A percentile compares a stretch with the other conserved stretches of the same genome.
Conservation (phyloP, 2,329 filamentous ascomycete species). For the Hypoxylon sp. region DNA sequence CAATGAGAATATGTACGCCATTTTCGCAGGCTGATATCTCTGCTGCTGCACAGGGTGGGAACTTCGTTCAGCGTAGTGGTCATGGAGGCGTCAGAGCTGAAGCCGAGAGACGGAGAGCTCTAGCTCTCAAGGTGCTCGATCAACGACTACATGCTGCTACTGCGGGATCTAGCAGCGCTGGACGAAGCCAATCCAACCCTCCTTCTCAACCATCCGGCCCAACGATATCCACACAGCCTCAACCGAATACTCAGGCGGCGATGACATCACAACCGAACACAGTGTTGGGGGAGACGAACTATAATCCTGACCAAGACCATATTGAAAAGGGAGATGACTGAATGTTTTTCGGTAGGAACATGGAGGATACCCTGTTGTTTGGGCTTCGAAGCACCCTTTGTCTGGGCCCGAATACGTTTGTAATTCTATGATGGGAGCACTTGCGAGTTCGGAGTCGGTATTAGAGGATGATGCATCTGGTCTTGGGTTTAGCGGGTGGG, state of each 20-base stretch:
- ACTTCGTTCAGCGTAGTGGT: conserved; percentile 68
- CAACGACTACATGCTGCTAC: conserved; percentile 91
- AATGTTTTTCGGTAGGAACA: conserved; percentile 17
- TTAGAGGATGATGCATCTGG: conserved; percentile 41
- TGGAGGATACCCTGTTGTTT: conserved; percentile 9
- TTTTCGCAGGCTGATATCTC: conserved; percentile 87
- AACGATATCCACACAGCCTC: conserved; percentile 70
- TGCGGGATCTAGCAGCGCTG: conserved; percentile 60
- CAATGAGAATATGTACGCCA: conserved; percentile 83
- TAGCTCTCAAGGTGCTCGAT: conserved; percentile 92
- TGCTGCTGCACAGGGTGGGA: conserved; percentile 78
- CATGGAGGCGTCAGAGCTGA: conserved; percentile 85
- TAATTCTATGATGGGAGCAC: conserved; percentile 49
- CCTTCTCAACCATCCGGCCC: conserved; percentile 67
- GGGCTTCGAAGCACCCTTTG: conserved; percentile 23
- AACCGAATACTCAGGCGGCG: conserved; percentile 68
- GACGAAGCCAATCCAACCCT: conserved; percentile 57
- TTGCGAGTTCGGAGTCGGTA: conserved; percentile 48
- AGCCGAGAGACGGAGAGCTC: conserved; percentile 87
- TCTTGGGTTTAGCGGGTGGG: conserved; percentile 37
- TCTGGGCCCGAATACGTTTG: conserved; percentile 44
- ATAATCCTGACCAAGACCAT: conserved; percentile 74
- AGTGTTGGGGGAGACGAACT: conserved; percentile 78
- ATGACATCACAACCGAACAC: conserved; percentile 69
- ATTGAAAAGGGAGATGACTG: conserved; percentile 54